Evolutionary conservation across 1,139 yeast species (phyloP).

Genomic region (Arxiozyma telluris): DNA sequence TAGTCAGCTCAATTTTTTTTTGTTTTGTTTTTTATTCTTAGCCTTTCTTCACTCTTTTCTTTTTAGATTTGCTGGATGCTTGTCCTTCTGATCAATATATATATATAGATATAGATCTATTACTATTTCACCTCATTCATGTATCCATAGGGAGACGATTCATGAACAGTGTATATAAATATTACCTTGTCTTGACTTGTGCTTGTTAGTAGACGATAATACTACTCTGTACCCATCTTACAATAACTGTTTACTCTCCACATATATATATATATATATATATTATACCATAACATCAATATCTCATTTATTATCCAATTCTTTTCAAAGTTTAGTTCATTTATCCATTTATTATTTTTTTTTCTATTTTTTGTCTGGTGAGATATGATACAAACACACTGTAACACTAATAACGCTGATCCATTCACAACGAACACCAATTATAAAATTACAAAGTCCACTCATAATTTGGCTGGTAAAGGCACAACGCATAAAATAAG

Average conservation of each 20-base stretch:
- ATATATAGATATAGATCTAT: not conserved
- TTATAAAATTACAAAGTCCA: conserved; percentile 7
- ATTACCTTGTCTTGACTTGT: too few relatives aligned
- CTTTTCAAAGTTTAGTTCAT: not conserved
- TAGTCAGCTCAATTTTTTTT: not conserved
- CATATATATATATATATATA: too few relatives aligned
- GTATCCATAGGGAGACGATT: too few relatives aligned
- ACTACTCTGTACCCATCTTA: not conserved
- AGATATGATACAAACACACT: not conserved
- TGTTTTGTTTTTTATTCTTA: too few relatives aligned
- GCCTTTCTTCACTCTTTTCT: too few relatives aligned
- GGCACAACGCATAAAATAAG: conserved; percentile 82
- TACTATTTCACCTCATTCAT: too few relatives aligned
- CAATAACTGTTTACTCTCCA: not conserved
- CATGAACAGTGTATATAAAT: too few relatives aligned
- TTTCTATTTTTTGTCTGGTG: not conserved
- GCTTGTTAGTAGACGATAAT: not conserved
- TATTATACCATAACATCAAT: not conserved
- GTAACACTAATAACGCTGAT: not conserved
- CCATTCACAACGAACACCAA: not conserved
- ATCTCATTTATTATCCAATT: too few relatives aligned
- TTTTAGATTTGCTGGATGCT: not conserved
- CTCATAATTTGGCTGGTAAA: conserved; percentile 7
- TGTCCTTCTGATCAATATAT: not conserved
- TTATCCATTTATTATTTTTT: too few relatives aligned